phyloP scores from a whole-genome alignment of 2,329 filamentous ascomycete genomes.

The Pseudogymnoascus sp. region DNA sequence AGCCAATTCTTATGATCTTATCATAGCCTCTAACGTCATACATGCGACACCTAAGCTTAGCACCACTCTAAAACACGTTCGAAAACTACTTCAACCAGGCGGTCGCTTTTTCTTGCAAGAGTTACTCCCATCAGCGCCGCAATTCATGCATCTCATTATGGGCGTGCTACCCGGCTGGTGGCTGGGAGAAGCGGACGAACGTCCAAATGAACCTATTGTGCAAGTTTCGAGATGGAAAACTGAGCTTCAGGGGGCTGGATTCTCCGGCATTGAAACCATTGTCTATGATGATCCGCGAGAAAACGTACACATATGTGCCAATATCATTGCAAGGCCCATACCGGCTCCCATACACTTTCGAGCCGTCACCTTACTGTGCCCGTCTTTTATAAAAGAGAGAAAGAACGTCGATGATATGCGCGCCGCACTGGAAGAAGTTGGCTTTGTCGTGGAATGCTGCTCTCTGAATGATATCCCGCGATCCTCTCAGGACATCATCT shows the following conservation, averaged over 20 bases:
- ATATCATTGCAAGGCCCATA: conserved; percentile 18
- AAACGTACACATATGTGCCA: conserved; percentile 18
- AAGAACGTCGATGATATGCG: background rate
- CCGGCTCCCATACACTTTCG: background rate
- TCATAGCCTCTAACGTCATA: conserved; percentile 23
- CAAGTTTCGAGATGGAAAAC: conserved; percentile 23
- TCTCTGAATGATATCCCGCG: conserved; percentile 14
- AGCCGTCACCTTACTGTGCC: background rate
- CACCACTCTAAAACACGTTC: conserved; percentile 18
- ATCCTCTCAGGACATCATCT: conserved; percentile 20
- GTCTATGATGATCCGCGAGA: conserved; percentile 20
- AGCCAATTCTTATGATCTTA: conserved; percentile 24
- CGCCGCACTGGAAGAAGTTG: conserved; percentile 4
- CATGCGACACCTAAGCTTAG: conserved; percentile 21
- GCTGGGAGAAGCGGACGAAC: conserved; percentile 24
- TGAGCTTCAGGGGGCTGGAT: conserved; percentile 27
- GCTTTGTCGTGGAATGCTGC: conserved; percentile 13
- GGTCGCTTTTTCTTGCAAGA: conserved; percentile 17
- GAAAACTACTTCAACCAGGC: conserved; percentile 17
- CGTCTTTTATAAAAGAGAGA: background rate
- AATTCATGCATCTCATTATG: conserved; percentile 11
- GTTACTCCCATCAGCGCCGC: background rate
- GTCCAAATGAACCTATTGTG: conserved; percentile 24
- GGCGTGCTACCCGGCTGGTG: conserved; percentile 29
- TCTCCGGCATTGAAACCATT: conserved; percentile 25